Percentiles rank a stretch among this genome's conserved stretches.
phyloP scores from a whole-genome alignment of 2,329 filamentous ascomycete species.

The Beauveria australis region DNA sequence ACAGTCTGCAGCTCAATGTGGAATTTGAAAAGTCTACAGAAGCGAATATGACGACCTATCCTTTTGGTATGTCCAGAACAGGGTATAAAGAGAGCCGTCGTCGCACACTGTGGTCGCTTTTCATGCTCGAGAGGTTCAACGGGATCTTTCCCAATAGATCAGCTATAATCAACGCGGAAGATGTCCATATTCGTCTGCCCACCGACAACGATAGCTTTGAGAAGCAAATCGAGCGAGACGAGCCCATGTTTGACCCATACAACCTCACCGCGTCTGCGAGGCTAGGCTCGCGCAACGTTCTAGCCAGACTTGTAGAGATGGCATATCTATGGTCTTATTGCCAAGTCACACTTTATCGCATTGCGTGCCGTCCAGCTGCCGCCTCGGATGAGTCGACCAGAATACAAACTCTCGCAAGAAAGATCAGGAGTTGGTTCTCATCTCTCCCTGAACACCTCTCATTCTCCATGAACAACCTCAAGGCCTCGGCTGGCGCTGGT shows the following conservation, averaged over 20 bases:
- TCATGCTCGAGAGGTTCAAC: conserved; percentile 60
- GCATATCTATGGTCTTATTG: conserved; percentile 58
- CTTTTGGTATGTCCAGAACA: conserved; percentile 48
- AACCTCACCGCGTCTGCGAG: conserved; percentile 16
- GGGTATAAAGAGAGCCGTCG: conserved; percentile 59
- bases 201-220: conserved; percentile 55
- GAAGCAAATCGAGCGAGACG: conserved; percentile 44
- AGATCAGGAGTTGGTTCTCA: conserved; percentile 49
- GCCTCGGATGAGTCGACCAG: conserved; percentile 21
- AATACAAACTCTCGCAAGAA: conserved; percentile 39
- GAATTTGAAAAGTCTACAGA: conserved; percentile 46
- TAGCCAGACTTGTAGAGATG: conserved; percentile 55
- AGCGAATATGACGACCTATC: conserved; percentile 30
- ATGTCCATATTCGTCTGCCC: conserved; percentile 60
- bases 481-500: conserved; percentile 43
- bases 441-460: conserved; percentile 46
- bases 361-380: conserved; percentile 22
- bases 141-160: conserved; percentile 46
- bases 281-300: conserved; percentile 34
- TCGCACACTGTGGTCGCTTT: conserved; percentile 65
- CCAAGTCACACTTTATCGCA: conserved; percentile 46
- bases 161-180: conserved; percentile 51
- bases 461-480: conserved; percentile 49
- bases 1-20: conserved; percentile 53
- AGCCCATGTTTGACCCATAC: conserved; percentile 53